Percentiles rank a stretch among this genome's conserved stretches.
Evolutionary conservation across 352 stramenopile genomes (phyloP).

Genomic region (Globisporangium orthogonon): DNA sequence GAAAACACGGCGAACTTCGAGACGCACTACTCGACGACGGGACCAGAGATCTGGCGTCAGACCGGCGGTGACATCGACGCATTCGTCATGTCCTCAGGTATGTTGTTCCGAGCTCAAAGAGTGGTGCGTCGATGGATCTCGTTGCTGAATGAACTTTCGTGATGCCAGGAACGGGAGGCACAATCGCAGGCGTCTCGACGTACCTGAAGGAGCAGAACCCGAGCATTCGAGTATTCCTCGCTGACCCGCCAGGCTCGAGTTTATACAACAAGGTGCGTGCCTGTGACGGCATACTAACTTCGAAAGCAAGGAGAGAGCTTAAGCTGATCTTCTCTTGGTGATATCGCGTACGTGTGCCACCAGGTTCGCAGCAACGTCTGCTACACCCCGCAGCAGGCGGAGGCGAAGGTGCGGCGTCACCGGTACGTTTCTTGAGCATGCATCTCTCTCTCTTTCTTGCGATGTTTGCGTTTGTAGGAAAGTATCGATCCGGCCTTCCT

Average conservation of each 20-base stretch:
- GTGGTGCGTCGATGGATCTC: neutral
- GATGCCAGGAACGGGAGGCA: conserved; percentile 89
- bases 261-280: conserved; percentile 91
- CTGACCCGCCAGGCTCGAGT: conserved; percentile 95
- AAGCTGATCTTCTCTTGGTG: neutral
- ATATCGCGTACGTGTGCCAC: neutral
- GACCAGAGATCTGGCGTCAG: conserved; percentile 94
- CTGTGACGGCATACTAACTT: neutral
- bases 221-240: conserved; percentile 89
- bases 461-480: too few species aligned
- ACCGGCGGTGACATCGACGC: conserved; percentile 90
- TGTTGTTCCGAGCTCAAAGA: neutral
- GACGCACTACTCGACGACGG: conserved; percentile 92
- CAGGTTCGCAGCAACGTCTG: conserved; percentile 91
- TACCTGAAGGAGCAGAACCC: conserved; percentile 91
- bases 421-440: conserved; percentile 22
- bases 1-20: conserved; percentile 96
- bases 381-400: conserved; percentile 92
- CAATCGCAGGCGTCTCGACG: conserved; percentile 92
- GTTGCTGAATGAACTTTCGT: neutral
- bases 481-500: too few species aligned
- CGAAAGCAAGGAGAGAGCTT: neutral
- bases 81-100: conserved; percentile 97
- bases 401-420: conserved; percentile 90
- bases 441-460: too few species aligned